Conservation (phyloP, 2,329 filamentous ascomycete species). For the Mycogone perniciosa region DNA sequence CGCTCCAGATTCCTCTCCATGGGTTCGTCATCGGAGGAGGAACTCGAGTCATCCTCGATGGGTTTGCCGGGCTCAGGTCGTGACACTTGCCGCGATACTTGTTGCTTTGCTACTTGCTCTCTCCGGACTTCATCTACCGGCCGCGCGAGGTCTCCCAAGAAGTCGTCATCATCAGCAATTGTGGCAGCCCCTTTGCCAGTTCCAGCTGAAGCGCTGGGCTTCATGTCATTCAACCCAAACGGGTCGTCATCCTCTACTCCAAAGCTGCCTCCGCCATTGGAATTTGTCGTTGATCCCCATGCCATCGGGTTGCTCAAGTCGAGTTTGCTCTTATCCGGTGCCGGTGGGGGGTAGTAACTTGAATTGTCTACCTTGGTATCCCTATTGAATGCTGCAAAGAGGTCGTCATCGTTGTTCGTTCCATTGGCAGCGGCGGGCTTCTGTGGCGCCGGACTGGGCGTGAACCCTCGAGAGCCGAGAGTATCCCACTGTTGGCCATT, state of each 20-base stretch:
- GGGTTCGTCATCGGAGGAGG: constrained; percentile 36
- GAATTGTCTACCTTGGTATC: constrained; percentile 61
- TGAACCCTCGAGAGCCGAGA: constrained; percentile 51
- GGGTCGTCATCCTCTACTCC: constrained; percentile 75
- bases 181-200: constrained; percentile 22
- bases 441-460: constrained; percentile 25
- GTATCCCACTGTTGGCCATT: constrained; percentile 70
- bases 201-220: constrained; percentile 27
- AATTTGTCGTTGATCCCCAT: constrained; percentile 35
- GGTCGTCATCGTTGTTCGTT: constrained; percentile 43
- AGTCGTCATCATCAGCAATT: constrained; percentile 54
- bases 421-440: constrained; percentile 14
- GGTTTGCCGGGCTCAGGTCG: constrained; percentile 49
- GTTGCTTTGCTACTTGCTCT: constrained; percentile 33
- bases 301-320: constrained; percentile 49
- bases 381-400: constrained; percentile 62
- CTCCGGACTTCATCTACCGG: constrained; percentile 58
- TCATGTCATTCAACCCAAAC: constrained; percentile 69
- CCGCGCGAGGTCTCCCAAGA: constrained; percentile 57
- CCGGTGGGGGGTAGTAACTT: constrained; percentile 55
- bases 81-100: constrained; percentile 19
- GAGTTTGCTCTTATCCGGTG: constrained; percentile 36
- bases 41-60: constrained; percentile 45
- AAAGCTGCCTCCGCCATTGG: constrained; percentile 33
- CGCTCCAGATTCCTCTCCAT: constrained; percentile 19